Base-by-base conservation (phyloP, 495 filamentous ascomycete genomes). In the Talaromyces stipitatus region DNA sequence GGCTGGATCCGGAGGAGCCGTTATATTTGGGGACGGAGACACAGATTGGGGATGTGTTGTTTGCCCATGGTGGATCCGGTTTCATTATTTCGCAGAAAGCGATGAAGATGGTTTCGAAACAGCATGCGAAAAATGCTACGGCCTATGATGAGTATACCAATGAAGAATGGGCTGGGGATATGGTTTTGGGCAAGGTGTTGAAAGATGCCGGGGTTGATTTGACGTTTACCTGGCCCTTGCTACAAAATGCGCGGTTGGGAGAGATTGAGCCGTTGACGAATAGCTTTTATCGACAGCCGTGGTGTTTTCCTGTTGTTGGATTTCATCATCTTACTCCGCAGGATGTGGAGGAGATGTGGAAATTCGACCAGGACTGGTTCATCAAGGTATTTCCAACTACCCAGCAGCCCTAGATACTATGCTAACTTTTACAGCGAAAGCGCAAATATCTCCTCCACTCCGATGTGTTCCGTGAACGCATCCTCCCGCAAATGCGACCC, bases 41-140 rank as follows among this genome's bases (percentile, higher is more conserved):
- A 22, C 65, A 82, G 58, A 72, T 85, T 56, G 71, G 74, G 24
- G 69, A 78, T 30, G 75, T 79, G 14, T 62, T 73, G 45, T 90
- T 89, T 61, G 85, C 78, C 0, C 85, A 89, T 66, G 85, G 85
- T 36, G 87, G 85, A 0, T 83, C 82, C 12, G 87, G 87, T 22
- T 87, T 87, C 63, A 60, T 86, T 50, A 60, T 89, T 50, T 87
- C 83, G 8, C 72, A 80, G 45, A 77, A 74, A 1, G 81, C 83
- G 29, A 69, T 81, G 66, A 62, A 72, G 47, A 62, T 65, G 23
- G 72, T 73, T 3, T 73, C 82, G 58, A 62, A 73, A 48, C 66
- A 77, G 30, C 74, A 74, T 62, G 57, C 70, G 4, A 68, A 69
- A 10, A 62, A 83, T 41, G 78, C 64, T 1, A 71, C 70, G 46